Evolutionary conservation across 768 basidiomycete genomes (phyloP).

Genomic region (Lactarius pseudohatsudake): DNA sequence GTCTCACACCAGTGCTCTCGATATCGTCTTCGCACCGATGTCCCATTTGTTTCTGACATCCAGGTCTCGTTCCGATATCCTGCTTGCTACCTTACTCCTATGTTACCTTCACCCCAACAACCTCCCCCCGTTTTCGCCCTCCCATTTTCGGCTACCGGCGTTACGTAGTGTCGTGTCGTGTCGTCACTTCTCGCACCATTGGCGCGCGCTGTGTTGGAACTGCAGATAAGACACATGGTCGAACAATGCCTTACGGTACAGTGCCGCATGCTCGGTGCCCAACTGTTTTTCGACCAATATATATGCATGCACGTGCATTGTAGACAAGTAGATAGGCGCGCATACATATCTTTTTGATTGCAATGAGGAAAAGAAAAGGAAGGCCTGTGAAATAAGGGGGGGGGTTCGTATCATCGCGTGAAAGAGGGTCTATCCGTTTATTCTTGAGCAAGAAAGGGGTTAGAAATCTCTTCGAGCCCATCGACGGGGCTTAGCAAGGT

Average conservation of each 20-base stretch:
- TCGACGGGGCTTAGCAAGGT: conserved; percentile 93
- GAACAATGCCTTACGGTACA: background rate
- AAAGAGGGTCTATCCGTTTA: conserved; percentile 32
- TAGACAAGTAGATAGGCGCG: conserved; percentile 18
- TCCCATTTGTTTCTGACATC: conserved; percentile 14
- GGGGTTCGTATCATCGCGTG: background rate
- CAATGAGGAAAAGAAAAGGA: conserved; percentile 3
- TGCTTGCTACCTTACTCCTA: conserved; percentile 3
- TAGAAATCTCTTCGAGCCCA: conserved; percentile 91
- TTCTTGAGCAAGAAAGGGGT: conserved; percentile 80
- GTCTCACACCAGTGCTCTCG: conserved; percentile 11
- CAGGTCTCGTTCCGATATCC: conserved; percentile 19
- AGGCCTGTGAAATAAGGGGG: background rate
- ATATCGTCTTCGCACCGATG: conserved; percentile 14
- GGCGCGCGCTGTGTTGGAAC: conserved; percentile 1
- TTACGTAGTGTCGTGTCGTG: conserved; percentile 4
- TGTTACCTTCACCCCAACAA: background rate
- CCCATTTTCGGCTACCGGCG: background rate
- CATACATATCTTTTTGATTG: conserved; percentile 7
- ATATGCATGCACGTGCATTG: conserved; percentile 9
- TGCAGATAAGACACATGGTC: background rate
- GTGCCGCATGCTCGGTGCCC: background rate
- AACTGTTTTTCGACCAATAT: conserved; percentile 2
- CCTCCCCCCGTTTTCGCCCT: background rate
- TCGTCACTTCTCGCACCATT: background rate